Evolutionary conservation across 768 basidiomycete genomes (phyloP), one percentile per base, ranked within the genome.

Genomic region (Collybia nuda): DNA sequence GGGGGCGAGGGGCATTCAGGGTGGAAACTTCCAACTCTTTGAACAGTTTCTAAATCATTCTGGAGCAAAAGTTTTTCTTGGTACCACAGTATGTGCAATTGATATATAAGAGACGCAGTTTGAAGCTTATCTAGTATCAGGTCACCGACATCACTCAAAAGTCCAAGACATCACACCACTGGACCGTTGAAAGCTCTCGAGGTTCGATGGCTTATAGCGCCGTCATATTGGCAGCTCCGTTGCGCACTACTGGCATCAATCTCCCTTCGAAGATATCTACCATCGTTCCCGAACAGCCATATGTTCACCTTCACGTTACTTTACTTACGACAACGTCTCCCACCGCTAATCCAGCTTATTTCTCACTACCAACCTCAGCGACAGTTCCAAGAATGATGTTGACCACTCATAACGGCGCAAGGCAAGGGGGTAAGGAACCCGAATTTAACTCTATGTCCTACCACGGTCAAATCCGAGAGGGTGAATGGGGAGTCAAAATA

Each of bases 381-480:
- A 62, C 62, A 23, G 68, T 84, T 1, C 90, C 94, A 0, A 70
- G 67, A 15, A 80, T 81, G 61, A 73, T 96, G 55, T 70, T 97
- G 46, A 93, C 93, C 6, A 87, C 89, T 0, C 76, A 78, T 48
- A 77, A 84, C 17, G 81, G 84, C n/a, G 71, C 69, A 23, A 70
- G 80, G 28, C 66, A 69, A n/a, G 79, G 79, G 4, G 77, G 76
- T 9, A 72, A 73, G 15, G 77, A 77, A 47, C 89, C 93, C 1
- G 85, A 89, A 52, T 97, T 98, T 72, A 92, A 91, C 59, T 93
- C 90, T 0, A 67, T 97, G 37, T 85, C 85, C 7, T 97, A 94
- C 68, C 89, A 87, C 55, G 85, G 86, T 2, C 69, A 66, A 36
- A 67, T 85, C 17, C 68, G 69, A 40, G 73, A 79, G 24, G 72